These are phyloP conservation scores for Lentinula sp. DNA, from an alignment of 768 basidiomycete genomes.

Conservation along the genomic window DNA sequence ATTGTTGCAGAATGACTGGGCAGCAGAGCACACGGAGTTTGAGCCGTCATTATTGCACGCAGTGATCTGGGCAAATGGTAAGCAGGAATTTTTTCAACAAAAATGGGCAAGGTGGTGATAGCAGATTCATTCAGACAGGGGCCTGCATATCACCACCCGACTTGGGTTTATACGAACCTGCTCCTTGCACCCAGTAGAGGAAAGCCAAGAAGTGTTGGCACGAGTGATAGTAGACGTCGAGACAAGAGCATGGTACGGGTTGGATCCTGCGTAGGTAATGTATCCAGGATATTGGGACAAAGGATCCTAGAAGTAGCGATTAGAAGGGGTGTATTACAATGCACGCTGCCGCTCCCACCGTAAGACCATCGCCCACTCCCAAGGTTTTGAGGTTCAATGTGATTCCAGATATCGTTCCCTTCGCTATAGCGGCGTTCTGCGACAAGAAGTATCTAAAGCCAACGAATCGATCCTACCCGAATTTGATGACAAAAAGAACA, in stretches of 20 bases:
- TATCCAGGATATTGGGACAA: conserved; percentile 55
- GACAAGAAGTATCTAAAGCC: conserved; percentile 41
- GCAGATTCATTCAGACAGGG: no score
- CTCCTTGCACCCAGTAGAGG: conserved; percentile 40
- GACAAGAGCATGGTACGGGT: conserved; percentile 53
- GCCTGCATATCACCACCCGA: no score
- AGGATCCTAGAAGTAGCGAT: conserved; percentile 23
- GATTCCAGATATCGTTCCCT: conserved; percentile 36
- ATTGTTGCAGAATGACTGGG: conserved; percentile 55
- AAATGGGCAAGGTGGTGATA: no score
- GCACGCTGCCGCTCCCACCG: conserved; percentile 27
- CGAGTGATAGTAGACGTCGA: conserved; percentile 29
- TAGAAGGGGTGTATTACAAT: background rate
- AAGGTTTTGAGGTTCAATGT: conserved; percentile 54
- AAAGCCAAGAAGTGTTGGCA: conserved; percentile 38
- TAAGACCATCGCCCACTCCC: conserved; percentile 60
- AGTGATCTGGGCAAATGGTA: conserved; percentile 33
- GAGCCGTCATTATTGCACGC: conserved; percentile 43
- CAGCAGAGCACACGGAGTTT: conserved; percentile 45
- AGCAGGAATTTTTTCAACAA: background rate
- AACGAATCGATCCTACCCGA: background rate
- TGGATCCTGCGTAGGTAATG: conserved; percentile 45
- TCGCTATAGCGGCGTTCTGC: conserved; percentile 52
- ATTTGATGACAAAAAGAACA: background rate
- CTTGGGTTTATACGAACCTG: conserved; percentile 24